phyloP scores from a whole-genome alignment of 176 grass and related monocot genomes.

The Rhynchospora pubera region DNA sequence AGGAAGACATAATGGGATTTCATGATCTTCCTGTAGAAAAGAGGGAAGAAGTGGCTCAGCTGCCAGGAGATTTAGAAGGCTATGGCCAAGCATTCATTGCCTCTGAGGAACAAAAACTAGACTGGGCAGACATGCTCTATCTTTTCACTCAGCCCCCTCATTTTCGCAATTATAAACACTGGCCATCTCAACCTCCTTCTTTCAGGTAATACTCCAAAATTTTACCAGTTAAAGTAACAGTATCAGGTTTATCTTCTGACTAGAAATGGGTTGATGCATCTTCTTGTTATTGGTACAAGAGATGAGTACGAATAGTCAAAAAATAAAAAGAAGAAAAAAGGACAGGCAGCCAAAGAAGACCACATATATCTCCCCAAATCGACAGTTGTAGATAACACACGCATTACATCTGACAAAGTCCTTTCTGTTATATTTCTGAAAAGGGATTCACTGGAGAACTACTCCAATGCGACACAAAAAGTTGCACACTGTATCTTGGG shows the following conservation, averaged over 20 bases:
- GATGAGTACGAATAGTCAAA: background rate
- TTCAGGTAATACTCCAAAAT: conserved; percentile 28
- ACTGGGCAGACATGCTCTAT: conserved; percentile 41
- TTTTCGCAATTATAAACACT: conserved; percentile 31
- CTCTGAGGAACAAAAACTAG: conserved; percentile 42
- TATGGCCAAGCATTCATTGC: conserved; percentile 45
- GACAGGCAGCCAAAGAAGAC: background rate
- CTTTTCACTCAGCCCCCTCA: conserved; percentile 28
- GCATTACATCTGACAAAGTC: background rate
- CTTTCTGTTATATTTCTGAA: background rate
- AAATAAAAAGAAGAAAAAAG: background rate
- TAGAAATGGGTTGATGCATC: too few relatives aligned
- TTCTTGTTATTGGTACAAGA: background rate
- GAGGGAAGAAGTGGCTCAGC: conserved; percentile 32
- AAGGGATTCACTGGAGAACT: too few relatives aligned
- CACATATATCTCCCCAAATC: background rate
- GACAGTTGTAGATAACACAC: background rate
- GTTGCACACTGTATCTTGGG: too few relatives aligned
- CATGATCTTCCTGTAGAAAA: conserved; percentile 31
- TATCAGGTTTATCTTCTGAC: too few relatives aligned
- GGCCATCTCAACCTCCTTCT: conserved; percentile 26
- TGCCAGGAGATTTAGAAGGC: conserved; percentile 39
- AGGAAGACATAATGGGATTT: conserved; percentile 17
- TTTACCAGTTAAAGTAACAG: too few relatives aligned
- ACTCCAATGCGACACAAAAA: too few relatives aligned